Evolutionary conservation across 192 early-diverging fungal genomes (phyloP), one percentile per base, ranked within the genome.

Genomic region (Funneliformis mosseae): DNA sequence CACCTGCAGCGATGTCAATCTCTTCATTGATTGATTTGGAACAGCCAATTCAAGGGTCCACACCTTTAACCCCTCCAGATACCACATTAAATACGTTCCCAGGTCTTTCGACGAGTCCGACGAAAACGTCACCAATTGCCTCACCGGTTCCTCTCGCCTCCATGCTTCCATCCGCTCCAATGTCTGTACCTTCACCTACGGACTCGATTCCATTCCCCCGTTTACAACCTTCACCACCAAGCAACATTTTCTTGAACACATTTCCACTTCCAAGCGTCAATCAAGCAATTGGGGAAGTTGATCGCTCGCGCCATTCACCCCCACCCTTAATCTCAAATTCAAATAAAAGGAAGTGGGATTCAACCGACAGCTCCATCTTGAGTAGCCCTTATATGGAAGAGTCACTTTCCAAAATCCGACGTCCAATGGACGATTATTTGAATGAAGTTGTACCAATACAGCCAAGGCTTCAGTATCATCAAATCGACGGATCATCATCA

Each of bases 391-490:
- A 82, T 72, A 60, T 81, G 74, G 81, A 87, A 63, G 85, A 87
- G 16, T 79, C 83, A 21, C 78, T 84, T 39, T 81, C 84, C 42
- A 88, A 88, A 79, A 84, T 88, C 16, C 85, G 84, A 55, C 83
- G 84, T 23, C 85, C 84, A n/a, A 85, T 84, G 18, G 84, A 82
- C 16, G 83, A 85, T 60, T 81, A 83, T 55, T 45, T 21, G 10
- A 59, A 45, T 27, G 62, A 18, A 72, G 80, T 39, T 70, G 81
- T 14, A 48, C 48, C 25, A 71, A 79, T 64, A 82, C 81, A 45
- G 43, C 82, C 75, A 23, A 27, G 25, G 4, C 46, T 41, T 5
- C 38, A 79, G 82, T 45, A 76, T 81, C 27, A 80, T 81, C 72
- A 76, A 82, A 5, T 78, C 76, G 1, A 81, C 50, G 23, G 63